Percentiles rank a stretch among this genome's conserved stretches.
Conservation (phyloP, 2,329 filamentous ascomycete genomes). For the Rhinocladiella mackenziei region DNA sequence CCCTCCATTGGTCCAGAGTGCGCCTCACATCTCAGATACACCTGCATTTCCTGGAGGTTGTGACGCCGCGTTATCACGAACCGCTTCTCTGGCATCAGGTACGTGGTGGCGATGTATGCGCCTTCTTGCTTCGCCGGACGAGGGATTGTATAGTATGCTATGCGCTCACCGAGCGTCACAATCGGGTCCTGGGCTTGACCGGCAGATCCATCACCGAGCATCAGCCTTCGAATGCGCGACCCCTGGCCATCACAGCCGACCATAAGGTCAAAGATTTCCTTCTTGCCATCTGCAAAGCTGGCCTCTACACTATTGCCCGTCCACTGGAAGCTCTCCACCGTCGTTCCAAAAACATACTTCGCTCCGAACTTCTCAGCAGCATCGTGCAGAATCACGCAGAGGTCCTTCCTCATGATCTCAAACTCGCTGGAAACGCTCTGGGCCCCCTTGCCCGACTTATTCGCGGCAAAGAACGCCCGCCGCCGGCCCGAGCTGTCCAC, state of each 20-base stretch:
- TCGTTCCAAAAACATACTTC: neutral
- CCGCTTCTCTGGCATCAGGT: too few species aligned
- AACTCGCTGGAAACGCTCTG: slow-evolving; percentile 2
- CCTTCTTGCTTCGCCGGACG: neutral
- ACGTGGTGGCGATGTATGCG: too few species aligned
- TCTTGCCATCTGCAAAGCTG: neutral
- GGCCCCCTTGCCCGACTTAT: neutral
- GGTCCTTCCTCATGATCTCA: neutral
- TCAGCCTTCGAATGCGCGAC: neutral
- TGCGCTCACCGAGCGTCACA: neutral
- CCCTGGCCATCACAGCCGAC: neutral
- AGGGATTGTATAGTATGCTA: slow-evolving; percentile 2
- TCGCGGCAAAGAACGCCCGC: neutral
- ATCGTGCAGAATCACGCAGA: neutral
- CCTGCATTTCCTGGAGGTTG: too few species aligned
- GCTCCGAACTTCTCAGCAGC: too few species aligned
- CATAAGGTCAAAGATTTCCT: neutral
- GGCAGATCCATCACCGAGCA: neutral
- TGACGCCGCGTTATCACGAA: too few species aligned
- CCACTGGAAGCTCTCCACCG: neutral
- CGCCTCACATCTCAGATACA: too few species aligned
- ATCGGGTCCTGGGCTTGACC: neutral
- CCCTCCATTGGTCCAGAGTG: too few species aligned
- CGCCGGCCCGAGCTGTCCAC: neutral
- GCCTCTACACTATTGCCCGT: neutral